These are phyloP conservation scores for Globisporangium polare DNA, from an alignment of 352 stramenopile genomes.

Conservation along the genomic window DNA sequence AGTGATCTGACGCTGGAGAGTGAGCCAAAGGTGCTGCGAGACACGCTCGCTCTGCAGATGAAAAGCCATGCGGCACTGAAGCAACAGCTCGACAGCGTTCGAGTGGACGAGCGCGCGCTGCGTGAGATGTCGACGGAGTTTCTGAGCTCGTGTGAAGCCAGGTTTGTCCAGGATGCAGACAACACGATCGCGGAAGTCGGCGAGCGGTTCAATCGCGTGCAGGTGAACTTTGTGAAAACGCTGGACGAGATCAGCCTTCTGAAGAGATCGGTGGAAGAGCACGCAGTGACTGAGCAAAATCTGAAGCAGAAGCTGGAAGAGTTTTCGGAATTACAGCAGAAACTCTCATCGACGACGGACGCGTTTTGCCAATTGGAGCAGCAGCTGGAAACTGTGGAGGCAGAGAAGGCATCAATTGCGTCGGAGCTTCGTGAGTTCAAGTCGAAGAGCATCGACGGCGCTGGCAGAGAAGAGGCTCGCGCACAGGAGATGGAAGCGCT, in stretches of 20 bases:
- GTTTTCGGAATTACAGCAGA: neutral
- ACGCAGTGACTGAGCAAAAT: neutral
- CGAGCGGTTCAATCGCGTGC: conserved; percentile 1
- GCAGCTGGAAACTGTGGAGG: conserved; percentile 17
- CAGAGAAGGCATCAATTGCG: conserved; percentile 12
- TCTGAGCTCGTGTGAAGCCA: conserved; percentile 1
- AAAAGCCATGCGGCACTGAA: neutral
- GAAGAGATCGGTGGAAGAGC: neutral
- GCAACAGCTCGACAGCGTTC: neutral
- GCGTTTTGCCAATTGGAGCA: conserved; percentile 13
- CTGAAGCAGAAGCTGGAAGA: conserved; percentile 6
- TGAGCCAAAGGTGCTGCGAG: neutral
- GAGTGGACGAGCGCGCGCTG: neutral
- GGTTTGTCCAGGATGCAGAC: neutral
- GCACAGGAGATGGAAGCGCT: conserved; percentile 27
- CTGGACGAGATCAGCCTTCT: conserved; percentile 1
- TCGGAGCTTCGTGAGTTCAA: conserved; percentile 19
- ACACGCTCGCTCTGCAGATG: conserved; percentile 14
- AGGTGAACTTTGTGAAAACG: neutral
- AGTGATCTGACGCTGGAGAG: neutral
- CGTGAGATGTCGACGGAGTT: neutral
- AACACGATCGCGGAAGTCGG: neutral
- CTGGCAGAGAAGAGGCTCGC: conserved; percentile 13
- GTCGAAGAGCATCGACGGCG: conserved; percentile 18
- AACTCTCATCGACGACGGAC: neutral